Evolutionary conservation across 495 filamentous ascomycete genomes (phyloP).

Genomic region (Umbilicaria muhlenbergii): DNA sequence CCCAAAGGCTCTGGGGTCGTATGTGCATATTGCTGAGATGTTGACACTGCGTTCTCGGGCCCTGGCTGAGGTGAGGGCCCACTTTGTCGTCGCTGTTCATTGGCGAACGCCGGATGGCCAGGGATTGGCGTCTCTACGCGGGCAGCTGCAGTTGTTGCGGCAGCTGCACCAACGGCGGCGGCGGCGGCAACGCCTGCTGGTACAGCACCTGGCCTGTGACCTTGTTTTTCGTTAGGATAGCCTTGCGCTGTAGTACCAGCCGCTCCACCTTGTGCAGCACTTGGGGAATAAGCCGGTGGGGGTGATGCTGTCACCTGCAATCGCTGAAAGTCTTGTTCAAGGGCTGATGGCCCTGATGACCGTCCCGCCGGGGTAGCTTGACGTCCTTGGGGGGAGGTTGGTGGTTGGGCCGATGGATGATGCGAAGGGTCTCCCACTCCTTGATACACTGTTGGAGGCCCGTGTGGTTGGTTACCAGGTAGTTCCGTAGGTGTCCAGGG

Average conservation of each 20-base stretch:
- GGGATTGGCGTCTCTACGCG: slow-evolving; percentile 13
- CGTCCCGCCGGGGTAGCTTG: slow-evolving; percentile 5
- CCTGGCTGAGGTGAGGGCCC: slow-evolving; percentile 18
- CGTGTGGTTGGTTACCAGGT: slow-evolving; percentile 76
- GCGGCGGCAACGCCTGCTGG: slow-evolving; percentile 14
- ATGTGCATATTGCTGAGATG: slow-evolving; percentile 22
- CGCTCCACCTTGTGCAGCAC: slow-evolving; percentile 30
- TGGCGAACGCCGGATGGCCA: slow-evolving; percentile 76
- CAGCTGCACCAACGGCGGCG: slow-evolving; percentile 16
- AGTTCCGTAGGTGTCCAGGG: slow-evolving; percentile 95
- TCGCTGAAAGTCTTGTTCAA: slow-evolving; percentile 78
- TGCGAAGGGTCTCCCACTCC: slow-evolving; percentile 39
- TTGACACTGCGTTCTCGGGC: slow-evolving; percentile 17
- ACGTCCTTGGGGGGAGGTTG: slow-evolving; percentile 12
- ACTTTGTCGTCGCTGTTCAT: slow-evolving; percentile 43
- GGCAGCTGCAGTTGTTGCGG: slow-evolving; percentile 4
- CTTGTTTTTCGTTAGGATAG: slow-evolving; percentile 70
- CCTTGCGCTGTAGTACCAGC: slow-evolving; percentile 33
- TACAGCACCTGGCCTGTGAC: slow-evolving; percentile 10
- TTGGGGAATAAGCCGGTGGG: slow-evolving; percentile 75
- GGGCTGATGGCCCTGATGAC: slow-evolving; percentile 34
- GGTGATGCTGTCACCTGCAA: slow-evolving; percentile 74
- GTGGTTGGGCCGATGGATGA: slow-evolving; percentile 9
- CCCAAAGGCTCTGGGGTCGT: slow-evolving; percentile 36
- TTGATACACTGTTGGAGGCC: slow-evolving; percentile 86